These are phyloP conservation scores for Poronia punctata DNA, from an alignment of 495 filamentous ascomycete genomes.

Conservation along the genomic window DNA sequence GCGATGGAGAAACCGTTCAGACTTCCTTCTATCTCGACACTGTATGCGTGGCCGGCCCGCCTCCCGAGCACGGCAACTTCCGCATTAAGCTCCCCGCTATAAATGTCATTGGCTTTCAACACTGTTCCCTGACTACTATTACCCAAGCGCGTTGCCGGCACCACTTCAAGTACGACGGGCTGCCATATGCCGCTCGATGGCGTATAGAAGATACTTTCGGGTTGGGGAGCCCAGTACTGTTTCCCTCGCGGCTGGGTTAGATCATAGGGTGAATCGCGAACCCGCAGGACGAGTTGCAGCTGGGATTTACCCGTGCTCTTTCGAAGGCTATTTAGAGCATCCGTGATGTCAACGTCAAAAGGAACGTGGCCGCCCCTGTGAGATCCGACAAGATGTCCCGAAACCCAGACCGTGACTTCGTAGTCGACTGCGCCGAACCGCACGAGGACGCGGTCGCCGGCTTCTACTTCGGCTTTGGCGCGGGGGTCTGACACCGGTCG, in stretches of 20 bases:
- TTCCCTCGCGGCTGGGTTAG: constrained; percentile 41
- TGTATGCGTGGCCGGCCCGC: constrained; percentile 21
- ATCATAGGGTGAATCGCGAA: constrained; percentile 43
- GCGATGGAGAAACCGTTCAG: constrained; percentile 22
- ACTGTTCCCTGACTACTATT: constrained; percentile 26
- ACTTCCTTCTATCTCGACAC: constrained; percentile 25
- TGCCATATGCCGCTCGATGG: constrained; percentile 61
- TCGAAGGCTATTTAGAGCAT: constrained; percentile 35
- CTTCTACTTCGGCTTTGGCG: constrained; percentile 20
- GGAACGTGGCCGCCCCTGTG: constrained; percentile 53
- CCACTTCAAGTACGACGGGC: constrained; percentile 53
- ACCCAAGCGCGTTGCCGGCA: constrained; percentile 33
- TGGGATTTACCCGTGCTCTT: constrained; percentile 14
- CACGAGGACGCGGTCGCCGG: constrained; percentile 38
- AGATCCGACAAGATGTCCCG: constrained; percentile 43
- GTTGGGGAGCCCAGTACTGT: constrained; percentile 40
- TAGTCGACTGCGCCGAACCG: constrained; percentile 60
- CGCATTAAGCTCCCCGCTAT: constrained; percentile 18
- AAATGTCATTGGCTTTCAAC: constrained; percentile 23
- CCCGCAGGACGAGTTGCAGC: constrained; percentile 18
- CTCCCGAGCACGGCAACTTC: constrained; percentile 21
- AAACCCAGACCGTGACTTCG: constrained; percentile 51
- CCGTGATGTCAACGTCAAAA: constrained; percentile 50
- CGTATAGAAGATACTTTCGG: constrained; percentile 55
- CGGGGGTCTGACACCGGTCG: constrained; percentile 42